phyloP scores from a whole-genome alignment of 2,329 filamentous ascomycete genomes.

The Fonsecaea pugnacius region DNA sequence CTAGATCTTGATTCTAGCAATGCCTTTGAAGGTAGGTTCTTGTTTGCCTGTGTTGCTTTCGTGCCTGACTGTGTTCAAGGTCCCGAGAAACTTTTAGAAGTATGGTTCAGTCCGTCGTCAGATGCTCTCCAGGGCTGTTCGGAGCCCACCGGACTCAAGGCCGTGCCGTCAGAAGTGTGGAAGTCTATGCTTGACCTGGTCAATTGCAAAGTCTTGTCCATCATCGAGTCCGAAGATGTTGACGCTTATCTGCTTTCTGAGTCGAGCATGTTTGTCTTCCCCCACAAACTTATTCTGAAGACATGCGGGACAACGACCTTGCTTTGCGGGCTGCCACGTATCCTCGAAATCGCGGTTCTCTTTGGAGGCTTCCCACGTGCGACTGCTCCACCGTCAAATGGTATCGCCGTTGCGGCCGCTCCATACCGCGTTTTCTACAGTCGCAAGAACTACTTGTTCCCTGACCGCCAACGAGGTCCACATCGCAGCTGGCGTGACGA shows the following conservation, averaged over 20 bases:
- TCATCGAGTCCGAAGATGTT: conserved; percentile 88
- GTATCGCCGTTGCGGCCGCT: conserved; percentile 75
- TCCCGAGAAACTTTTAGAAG: conserved; percentile 96
- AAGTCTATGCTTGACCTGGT: conserved; percentile 97
- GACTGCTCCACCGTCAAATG: conserved; percentile 67
- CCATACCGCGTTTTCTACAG: conserved; percentile 98
- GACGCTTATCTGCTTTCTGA: conserved; percentile 97
- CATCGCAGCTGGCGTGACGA: conserved; percentile 98
- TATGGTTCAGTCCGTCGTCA: conserved; percentile 91
- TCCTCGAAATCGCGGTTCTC: conserved; percentile 86
- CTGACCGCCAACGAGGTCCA: conserved; percentile 88
- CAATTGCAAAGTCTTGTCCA: conserved; percentile 96
- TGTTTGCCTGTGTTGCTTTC: background rate
- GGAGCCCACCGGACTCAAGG: conserved; percentile 79
- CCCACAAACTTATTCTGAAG: conserved; percentile 99
- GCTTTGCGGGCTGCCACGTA: conserved; percentile 82
- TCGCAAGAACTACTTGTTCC: conserved; percentile 97
- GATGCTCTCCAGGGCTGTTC: conserved; percentile 71
- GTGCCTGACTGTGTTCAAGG: conserved; percentile 53
- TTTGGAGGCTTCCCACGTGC: conserved; percentile 88
- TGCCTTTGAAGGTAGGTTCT: conserved; percentile 80
- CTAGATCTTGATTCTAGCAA: conserved; percentile 91
- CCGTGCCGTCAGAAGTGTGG: conserved; percentile 82
- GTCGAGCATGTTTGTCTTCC: conserved; percentile 99
- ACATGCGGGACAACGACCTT: conserved; percentile 97